Evolutionary conservation across 2,329 filamentous ascomycete species (phyloP), one percentile per base, ranked within the genome.

Genomic region (Drechslerella stenobrocha): DNA sequence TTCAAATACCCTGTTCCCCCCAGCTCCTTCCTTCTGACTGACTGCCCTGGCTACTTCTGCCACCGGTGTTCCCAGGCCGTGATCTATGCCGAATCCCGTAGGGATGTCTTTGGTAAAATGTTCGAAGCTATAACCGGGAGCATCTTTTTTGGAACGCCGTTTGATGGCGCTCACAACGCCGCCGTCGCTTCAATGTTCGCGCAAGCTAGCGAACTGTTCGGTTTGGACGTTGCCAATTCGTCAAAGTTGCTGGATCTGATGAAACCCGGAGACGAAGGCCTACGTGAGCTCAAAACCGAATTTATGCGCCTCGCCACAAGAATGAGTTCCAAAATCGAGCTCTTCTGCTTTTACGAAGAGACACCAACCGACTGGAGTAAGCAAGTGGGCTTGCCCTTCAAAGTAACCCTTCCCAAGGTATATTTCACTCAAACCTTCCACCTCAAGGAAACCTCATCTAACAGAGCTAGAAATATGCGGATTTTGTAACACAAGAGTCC

Each of bases 121-220:
- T 78, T 78, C 30, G 77, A 79, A 55, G 75, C 75, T 1, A 78
- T 78, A 23, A 74, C 77, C 1, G 77, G 75, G 0, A 75, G 76
- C 7, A 73, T 75, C 9, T 76, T 78, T 67, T 79, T 79, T 34
- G 78, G 78, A 1, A 78, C 78, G 0, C 78, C 77, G 0, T 79
- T 79, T 46, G 71, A 73, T 6, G 78, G 78, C 2, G 75, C 77
- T 0, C 73, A 75, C 0, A 75, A 74, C 4, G 77, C 78, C 1
- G 75, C 76, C 0, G 72, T 72, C 1, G 78, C 76, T 2, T 74
- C 74, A 1, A 79, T 79, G 76, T 74, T 76, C 11, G 73, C 77
- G 1, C 69, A 74, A 2, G 52, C 75, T 0, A 76, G 74, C 8
- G 75, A 79, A 44, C 75, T 73, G 48, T 46, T 76, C 1, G 9